Percentiles rank a stretch among this genome's conserved stretches.
phyloP scores from a whole-genome alignment of 2,329 filamentous ascomycete genomes.

The Thielaviopsis musarum region DNA sequence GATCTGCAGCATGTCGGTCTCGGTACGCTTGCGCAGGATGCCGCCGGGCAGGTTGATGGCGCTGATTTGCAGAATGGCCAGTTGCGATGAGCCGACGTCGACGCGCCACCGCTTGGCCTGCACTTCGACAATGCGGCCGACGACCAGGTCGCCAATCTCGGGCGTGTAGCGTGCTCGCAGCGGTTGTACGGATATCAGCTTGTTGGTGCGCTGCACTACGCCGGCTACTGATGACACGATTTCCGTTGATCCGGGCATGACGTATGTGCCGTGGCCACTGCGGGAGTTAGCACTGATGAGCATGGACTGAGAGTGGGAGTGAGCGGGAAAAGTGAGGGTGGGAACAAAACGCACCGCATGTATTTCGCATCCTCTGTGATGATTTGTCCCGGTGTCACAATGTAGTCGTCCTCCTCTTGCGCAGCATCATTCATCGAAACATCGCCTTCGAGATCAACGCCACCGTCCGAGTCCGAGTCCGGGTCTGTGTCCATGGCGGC shows the following conservation, averaged over 20 bases:
- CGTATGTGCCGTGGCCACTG: constrained; percentile 86
- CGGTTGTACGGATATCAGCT: constrained; percentile 79
- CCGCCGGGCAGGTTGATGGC: constrained; percentile 92
- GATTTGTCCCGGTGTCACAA: constrained; percentile 77
- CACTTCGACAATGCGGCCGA: constrained; percentile 90
- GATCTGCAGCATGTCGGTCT: constrained; percentile 94
- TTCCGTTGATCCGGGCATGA: constrained; percentile 40
- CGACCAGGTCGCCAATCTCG: constrained; percentile 88
- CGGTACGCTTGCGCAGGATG: constrained; percentile 77
- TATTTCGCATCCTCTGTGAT: constrained; percentile 89
- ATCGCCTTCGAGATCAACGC: constrained; percentile 28
- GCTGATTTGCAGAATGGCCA: constrained; percentile 69
- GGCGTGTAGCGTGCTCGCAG: constrained; percentile 86
- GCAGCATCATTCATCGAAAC: constrained; percentile 24
- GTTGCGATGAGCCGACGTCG: constrained; percentile 74
- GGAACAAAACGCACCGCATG: constrained; percentile 49
- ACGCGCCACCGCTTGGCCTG: constrained; percentile 88
- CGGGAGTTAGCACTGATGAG: not conserved
- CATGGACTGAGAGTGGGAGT: not conserved
- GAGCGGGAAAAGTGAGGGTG: not conserved
- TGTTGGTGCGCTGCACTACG: constrained; percentile 85
- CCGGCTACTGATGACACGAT: constrained; percentile 87
- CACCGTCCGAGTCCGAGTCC: constrained; percentile 29
- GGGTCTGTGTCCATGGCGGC: constrained; percentile 21
- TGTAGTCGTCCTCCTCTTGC: constrained; percentile 25